Percentiles rank a stretch among this genome's conserved stretches.
phyloP scores from a whole-genome alignment of 2,329 filamentous ascomycete genomes.

The Chaetomium strumarium region DNA sequence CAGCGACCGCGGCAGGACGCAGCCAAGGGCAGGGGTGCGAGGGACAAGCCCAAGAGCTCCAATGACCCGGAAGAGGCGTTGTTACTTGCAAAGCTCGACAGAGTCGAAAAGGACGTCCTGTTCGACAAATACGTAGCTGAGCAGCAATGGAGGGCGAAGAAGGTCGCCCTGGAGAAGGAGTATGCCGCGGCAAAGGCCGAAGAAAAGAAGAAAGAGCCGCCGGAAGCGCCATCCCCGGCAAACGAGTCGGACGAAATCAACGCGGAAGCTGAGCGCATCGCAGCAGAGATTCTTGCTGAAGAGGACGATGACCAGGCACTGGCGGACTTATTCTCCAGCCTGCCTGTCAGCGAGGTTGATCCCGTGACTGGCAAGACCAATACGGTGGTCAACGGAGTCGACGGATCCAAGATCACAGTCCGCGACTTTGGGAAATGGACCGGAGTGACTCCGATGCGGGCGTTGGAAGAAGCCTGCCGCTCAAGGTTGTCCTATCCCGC shows the following conservation, averaged over 20 bases:
- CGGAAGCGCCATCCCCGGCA: constrained; percentile 20
- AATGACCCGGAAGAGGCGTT: constrained; percentile 51
- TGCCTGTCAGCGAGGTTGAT: constrained; percentile 57
- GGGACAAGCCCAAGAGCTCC: constrained; percentile 16
- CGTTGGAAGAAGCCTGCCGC: constrained; percentile 83
- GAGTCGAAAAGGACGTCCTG: constrained; percentile 71
- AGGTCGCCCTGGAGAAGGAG: constrained; percentile 56
- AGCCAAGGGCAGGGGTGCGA: constrained; percentile 33
- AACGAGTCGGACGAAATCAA: constrained; percentile 40
- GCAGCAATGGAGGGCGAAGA: constrained; percentile 56
- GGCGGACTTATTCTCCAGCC: constrained; percentile 51
- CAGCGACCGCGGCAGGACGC: constrained; percentile 47
- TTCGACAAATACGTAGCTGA: constrained; percentile 65
- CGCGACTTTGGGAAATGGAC: constrained; percentile 80
- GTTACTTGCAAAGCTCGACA: constrained; percentile 65
- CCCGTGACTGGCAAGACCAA: constrained; percentile 51
- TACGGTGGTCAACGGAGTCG: constrained; percentile 47
- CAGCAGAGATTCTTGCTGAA: constrained; percentile 52
- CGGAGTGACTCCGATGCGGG: constrained; percentile 67
- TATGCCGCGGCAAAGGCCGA: constrained; percentile 42
- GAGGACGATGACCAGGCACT: constrained; percentile 45
- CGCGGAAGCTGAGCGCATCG: constrained; percentile 53
- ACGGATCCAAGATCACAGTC: constrained; percentile 55
- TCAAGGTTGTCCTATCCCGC: constrained; percentile 52
- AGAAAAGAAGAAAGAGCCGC: constrained; percentile 28